Percentiles rank a stretch among this genome's conserved stretches.
Conservation (phyloP, 2,329 filamentous ascomycete species). For the Allantophomopsis lycopodina region DNA sequence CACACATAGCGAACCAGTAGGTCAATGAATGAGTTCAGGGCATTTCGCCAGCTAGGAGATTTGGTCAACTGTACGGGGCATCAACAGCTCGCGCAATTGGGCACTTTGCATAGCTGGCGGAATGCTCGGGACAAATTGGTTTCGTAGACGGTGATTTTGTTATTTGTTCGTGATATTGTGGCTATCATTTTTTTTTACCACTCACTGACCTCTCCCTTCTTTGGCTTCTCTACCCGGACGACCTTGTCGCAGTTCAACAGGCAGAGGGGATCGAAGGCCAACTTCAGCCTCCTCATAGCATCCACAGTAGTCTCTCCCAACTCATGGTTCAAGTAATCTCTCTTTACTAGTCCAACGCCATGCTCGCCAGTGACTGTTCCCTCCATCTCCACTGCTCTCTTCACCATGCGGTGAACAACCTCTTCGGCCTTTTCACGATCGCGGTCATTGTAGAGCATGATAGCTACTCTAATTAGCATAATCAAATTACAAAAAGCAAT, state of each 20-base stretch:
- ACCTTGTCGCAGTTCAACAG: slow-evolving; percentile 56
- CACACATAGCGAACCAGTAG: too few relatives aligned
- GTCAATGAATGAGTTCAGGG: too few relatives aligned
- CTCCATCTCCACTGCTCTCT: slow-evolving; percentile 72
- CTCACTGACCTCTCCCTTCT: slow-evolving; percentile 28
- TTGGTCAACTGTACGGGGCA: too few relatives aligned
- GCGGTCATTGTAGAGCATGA: slow-evolving; percentile 49
- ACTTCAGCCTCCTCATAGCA: slow-evolving; percentile 76
- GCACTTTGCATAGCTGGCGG: too few relatives aligned
- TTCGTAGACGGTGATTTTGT: too few relatives aligned
- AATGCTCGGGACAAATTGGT: too few relatives aligned
- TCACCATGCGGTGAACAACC: slow-evolving; percentile 73
- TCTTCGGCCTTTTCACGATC: slow-evolving; percentile 54
- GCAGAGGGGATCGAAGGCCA: slow-evolving; percentile 64
- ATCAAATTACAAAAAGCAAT: neutral
- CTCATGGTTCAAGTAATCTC: slow-evolving; percentile 71
- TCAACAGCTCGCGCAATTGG: too few relatives aligned
- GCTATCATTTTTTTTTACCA: slow-evolving; percentile 20
- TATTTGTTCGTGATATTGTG: too few relatives aligned
- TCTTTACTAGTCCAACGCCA: slow-evolving; percentile 71
- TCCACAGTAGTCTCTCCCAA: slow-evolving; percentile 63
- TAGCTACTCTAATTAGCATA: slow-evolving; percentile 15
- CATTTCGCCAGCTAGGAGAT: too few relatives aligned
- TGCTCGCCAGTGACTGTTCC: slow-evolving; percentile 81
- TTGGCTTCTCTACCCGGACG: slow-evolving; percentile 43